Percentiles rank a stretch among this genome's conserved stretches.
Evolutionary conservation across 495 filamentous ascomycete genomes (phyloP).

Genomic region (Daldinia decipiens): DNA sequence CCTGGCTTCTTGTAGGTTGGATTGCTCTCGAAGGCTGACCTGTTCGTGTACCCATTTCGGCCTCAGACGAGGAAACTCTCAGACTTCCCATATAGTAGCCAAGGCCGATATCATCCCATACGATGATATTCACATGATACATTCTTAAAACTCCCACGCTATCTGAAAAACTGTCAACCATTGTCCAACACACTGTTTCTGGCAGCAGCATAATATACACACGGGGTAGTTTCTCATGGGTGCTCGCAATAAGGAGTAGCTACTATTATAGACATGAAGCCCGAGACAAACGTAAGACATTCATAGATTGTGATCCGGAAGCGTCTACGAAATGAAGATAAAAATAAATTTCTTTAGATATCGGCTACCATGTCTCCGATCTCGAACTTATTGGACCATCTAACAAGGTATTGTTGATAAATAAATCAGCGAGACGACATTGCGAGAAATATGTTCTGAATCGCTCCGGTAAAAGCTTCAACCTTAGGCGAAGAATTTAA

Average conservation of each 20-base stretch:
- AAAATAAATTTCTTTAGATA: not conserved
- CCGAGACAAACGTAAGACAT: conserved; percentile 45
- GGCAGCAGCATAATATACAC: conserved; percentile 19
- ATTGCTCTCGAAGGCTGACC: conserved; percentile 1
- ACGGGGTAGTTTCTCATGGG: conserved; percentile 20
- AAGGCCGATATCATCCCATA: conserved; percentile 12
- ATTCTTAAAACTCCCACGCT: not conserved
- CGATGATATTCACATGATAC: conserved; percentile 22
- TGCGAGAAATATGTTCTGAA: no score
- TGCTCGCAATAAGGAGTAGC: not conserved
- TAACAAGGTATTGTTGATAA: not conserved
- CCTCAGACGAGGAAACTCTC: not conserved
- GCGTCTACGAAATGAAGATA: not conserved
- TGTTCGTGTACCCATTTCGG: conserved; percentile 23
- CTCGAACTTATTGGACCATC: not conserved
- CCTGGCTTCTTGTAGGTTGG: not conserved
- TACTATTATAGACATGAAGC: conserved; percentile 13
- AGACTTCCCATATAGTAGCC: conserved; percentile 3
- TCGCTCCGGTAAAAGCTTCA: not conserved
- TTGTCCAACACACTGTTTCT: conserved; percentile 13
- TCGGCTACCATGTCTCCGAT: not conserved
- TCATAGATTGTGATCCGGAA: conserved; percentile 25
- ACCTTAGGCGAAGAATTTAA: not conserved
- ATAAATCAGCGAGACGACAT: not conserved
- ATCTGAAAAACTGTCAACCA: conserved; percentile 4